Evolutionary conservation across 2,329 filamentous ascomycete genomes (phyloP).

Genomic region (Fusarium drepaniforme): DNA sequence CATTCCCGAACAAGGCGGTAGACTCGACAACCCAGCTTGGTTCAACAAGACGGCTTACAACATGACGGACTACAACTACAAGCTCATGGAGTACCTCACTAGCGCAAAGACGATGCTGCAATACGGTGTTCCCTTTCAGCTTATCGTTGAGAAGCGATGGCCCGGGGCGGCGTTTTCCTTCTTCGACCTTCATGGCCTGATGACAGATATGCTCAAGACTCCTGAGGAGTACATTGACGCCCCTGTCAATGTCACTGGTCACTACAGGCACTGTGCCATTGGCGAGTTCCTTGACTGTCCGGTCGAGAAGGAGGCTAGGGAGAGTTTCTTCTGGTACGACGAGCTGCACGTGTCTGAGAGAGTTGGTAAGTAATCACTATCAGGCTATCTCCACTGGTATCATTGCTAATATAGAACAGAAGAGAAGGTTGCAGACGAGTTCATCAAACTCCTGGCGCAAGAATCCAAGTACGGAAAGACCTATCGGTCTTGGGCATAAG

Average conservation of each 20-base stretch:
- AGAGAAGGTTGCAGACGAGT: neutral
- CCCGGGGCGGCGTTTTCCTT: neutral
- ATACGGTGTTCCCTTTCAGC: neutral
- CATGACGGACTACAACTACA: neutral
- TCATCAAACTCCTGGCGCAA: neutral
- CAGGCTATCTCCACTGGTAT: neutral
- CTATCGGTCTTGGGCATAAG: neutral
- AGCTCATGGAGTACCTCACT: neutral
- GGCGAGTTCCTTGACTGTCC: neutral
- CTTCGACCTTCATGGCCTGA: neutral
- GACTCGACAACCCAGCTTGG: neutral
- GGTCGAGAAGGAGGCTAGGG: neutral
- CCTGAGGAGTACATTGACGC: neutral
- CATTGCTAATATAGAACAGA: neutral
- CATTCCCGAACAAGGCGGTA: neutral
- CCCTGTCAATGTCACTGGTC: neutral
- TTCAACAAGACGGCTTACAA: neutral
- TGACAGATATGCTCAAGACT: neutral
- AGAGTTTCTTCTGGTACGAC: neutral
- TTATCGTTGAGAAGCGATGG: neutral
- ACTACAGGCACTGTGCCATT: neutral
- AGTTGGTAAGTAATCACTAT: neutral
- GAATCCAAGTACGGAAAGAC: neutral
- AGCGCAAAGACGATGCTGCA: neutral
- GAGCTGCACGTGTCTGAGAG: neutral